Evolutionary conservation across 139 green algal species (phyloP).

Genomic region (Micromonas pusilla): DNA sequence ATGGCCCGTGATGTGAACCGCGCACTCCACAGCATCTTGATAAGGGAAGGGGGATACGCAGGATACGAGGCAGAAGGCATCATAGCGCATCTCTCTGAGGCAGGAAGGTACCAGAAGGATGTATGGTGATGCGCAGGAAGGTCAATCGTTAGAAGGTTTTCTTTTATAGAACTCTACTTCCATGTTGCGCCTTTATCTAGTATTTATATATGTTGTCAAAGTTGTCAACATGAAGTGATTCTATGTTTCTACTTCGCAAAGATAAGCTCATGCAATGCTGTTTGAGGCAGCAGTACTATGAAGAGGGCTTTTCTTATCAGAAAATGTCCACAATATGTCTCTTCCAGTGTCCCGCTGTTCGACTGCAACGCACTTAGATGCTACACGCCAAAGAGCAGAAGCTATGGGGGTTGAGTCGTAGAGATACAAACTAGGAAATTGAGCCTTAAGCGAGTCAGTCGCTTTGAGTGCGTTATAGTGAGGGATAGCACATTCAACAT

Average conservation of each 20-base stretch:
- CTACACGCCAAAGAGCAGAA: slow-evolving; percentile 30
- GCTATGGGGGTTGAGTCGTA: slow-evolving; percentile 39
- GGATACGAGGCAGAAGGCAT: slow-evolving; percentile 54
- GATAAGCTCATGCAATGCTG: too few species aligned
- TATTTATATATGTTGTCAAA: too few species aligned
- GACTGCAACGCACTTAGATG: slow-evolving; percentile 26
- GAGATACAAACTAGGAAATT: slow-evolving; percentile 38
- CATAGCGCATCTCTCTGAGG: slow-evolving; percentile 63
- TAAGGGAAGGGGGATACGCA: slow-evolving; percentile 38
- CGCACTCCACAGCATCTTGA: slow-evolving; percentile 52
- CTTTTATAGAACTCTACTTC: too few species aligned
- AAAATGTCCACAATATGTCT: slow-evolving; percentile 12
- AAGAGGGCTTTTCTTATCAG: not conserved
- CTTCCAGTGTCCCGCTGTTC: not conserved
- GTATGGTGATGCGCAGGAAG: too few species aligned
- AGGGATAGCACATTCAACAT: slow-evolving; percentile 35
- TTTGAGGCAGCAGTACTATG: too few species aligned
- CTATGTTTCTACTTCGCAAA: too few species aligned
- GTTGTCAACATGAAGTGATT: too few species aligned
- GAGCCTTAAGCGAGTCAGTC: slow-evolving; percentile 34
- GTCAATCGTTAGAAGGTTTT: too few species aligned
- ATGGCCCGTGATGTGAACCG: slow-evolving; percentile 93
- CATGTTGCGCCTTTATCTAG: too few species aligned
- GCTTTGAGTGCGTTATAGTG: slow-evolving; percentile 39
- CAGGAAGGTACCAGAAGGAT: slow-evolving; percentile 74